Conservation (phyloP, 192 early-diverging fungal species). For the Phlyctochytrium arcticum region DNA sequence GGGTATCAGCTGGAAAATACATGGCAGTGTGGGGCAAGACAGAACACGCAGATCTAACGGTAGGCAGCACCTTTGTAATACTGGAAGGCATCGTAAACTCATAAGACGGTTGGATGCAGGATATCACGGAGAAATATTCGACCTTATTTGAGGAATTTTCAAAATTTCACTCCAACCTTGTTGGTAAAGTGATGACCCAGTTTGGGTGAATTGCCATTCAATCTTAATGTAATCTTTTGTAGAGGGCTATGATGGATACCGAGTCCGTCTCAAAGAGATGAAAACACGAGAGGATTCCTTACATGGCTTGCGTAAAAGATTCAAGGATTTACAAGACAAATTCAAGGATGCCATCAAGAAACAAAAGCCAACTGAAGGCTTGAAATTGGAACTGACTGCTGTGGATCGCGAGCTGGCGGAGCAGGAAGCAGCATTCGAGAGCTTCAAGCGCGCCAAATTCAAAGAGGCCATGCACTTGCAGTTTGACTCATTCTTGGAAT, state of each 20-base stretch:
- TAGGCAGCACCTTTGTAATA: no score
- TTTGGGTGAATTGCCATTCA: background rate
- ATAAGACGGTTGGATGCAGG: no score
- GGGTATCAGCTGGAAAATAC: conserved; percentile 26
- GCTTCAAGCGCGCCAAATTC: conserved; percentile 29
- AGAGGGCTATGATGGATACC: conserved; percentile 29
- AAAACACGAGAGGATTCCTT: conserved; percentile 16
- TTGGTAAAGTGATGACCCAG: no score
- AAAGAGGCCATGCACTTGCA: conserved; percentile 20
- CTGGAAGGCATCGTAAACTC: no score
- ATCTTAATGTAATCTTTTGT: background rate
- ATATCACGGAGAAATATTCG: conserved; percentile 27
- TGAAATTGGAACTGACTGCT: conserved; percentile 24
- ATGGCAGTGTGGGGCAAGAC: conserved; percentile 27
- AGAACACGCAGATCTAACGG: conserved; percentile 33
- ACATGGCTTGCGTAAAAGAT: conserved; percentile 10
- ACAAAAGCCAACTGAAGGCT: conserved; percentile 17
- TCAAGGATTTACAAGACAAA: conserved; percentile 28
- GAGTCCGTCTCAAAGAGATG: conserved; percentile 27
- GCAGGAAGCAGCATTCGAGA: conserved; percentile 24
- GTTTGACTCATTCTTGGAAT: conserved; percentile 37
- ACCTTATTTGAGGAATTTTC: conserved; percentile 14
- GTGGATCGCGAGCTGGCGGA: conserved; percentile 30
- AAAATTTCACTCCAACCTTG: conserved; percentile 5
- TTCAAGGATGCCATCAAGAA: conserved; percentile 24